phyloP scores from a whole-genome alignment of 306 rosid genomes.

The Mucuna pruriens region DNA sequence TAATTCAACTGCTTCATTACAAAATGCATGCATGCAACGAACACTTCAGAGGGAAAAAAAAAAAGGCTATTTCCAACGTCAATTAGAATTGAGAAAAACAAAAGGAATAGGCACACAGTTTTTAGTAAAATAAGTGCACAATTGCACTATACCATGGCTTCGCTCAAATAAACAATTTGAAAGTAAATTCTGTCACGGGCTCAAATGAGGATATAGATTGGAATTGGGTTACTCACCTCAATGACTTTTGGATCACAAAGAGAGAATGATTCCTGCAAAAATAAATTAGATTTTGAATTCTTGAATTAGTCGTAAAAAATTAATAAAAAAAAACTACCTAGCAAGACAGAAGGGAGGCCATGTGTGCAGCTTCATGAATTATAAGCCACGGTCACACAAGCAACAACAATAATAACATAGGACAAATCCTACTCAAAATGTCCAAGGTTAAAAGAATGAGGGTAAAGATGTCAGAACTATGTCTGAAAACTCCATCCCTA shows the following conservation, averaged over 20 bases:
- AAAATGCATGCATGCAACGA: neutral
- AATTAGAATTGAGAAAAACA: constrained; percentile 5
- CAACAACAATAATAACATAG: neutral
- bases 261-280: constrained; percentile 83
- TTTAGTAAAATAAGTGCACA: neutral
- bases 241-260: constrained; percentile 78
- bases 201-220: constrained; percentile 9
- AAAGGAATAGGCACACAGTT: constrained; percentile 16
- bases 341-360: neutral
- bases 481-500: neutral
- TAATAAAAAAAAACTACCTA: neutral
- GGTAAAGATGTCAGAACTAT: neutral
- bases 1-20: constrained; percentile 11
- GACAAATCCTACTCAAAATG: neutral
- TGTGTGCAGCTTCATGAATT: constrained; percentile 6
- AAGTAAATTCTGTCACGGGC: constrained; percentile 9
- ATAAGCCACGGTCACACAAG: constrained; percentile 5
- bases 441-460: neutral
- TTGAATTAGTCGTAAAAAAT: neutral
- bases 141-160: neutral
- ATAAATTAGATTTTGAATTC: constrained; percentile 8
- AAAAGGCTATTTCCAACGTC: neutral
- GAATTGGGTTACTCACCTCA: constrained; percentile 64
- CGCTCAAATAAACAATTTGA: constrained; percentile 11
- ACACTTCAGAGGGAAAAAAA: neutral